Conservation (phyloP, 805 yeast genomes). For the Candida ipomoeae region DNA sequence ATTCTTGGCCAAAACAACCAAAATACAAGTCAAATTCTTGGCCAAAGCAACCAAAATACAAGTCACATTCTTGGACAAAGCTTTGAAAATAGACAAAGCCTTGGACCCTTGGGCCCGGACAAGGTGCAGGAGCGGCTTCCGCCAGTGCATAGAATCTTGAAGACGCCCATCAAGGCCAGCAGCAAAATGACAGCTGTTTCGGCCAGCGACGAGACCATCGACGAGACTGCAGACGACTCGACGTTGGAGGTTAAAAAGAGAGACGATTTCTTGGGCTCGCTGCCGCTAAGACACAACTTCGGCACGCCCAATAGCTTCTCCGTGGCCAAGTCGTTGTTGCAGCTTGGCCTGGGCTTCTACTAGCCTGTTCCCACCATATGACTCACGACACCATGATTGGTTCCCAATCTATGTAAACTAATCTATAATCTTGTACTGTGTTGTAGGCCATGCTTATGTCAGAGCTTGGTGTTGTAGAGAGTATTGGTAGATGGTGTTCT, state of each 20-base stretch:
- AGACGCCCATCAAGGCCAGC: slow-evolving; percentile 39
- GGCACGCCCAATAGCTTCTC: slow-evolving; percentile 46
- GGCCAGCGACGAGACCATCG: slow-evolving; percentile 23
- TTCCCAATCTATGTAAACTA: not conserved
- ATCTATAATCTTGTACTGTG: not conserved
- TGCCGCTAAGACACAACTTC: slow-evolving; percentile 31
- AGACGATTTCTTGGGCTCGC: slow-evolving; percentile 28
- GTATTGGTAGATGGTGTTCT: too few species aligned
- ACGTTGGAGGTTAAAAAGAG: slow-evolving; percentile 13
- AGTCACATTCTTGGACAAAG: not conserved
- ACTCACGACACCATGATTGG: not conserved
- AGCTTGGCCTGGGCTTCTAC: slow-evolving; percentile 34
- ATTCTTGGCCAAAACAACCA: too few species aligned
- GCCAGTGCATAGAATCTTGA: slow-evolving; percentile 40
- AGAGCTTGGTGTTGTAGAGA: too few species aligned
- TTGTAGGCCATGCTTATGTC: too few species aligned
- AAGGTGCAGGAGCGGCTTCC: slow-evolving; percentile 22
- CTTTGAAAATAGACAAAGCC: too few species aligned
- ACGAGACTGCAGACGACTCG: slow-evolving; percentile 17
- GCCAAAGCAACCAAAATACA: not conserved
- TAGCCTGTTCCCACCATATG: slow-evolving; percentile 2
- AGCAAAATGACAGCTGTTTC: slow-evolving; percentile 17
- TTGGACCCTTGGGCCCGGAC: too few species aligned
- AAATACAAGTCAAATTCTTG: too few species aligned
- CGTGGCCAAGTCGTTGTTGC: slow-evolving; percentile 43